Base-by-base conservation (phyloP, 1,139 yeast species). In the Magnusiomyces sp. region DNA sequence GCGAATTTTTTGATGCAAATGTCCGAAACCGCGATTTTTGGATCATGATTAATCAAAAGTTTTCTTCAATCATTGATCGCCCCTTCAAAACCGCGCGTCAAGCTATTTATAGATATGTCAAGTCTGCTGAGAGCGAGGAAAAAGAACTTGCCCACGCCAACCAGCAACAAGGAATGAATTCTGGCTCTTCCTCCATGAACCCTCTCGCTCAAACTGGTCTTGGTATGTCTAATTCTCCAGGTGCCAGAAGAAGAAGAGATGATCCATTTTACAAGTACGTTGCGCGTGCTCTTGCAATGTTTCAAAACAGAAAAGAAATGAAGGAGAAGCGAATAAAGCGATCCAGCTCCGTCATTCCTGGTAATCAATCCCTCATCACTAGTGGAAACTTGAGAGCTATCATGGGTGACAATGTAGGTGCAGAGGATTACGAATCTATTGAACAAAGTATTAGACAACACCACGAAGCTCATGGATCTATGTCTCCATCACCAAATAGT, bases 281-380 rank as follows among this genome's bases (percentile, higher is more conserved):
- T n/a, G 40, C 34, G n/a, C 31, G 40, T 3, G 46, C 46, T 19
- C 40, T 43, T 20, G 10, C 16, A 3, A 43, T 43, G 46, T 43
- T 43, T n/a, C 46, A 43, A 14, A 27, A 34, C 7, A 38, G 46
- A 5, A 43, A 43, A 19, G 46, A 43, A 7, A 43, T 43, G 46
- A 43, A 43, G 40, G 46, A 43, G 33, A 43, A 43, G 19, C 39
- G 46, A n/a, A 43, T 43, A 6, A 43, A 43, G 17, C 39, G 46
- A 3, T 43, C 46, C 2, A 43, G 40, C 29, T 34, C 39, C 17
- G 29, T 40, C 23, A 23, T 23, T 23, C 29, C 29, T 23, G 29
- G 6, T 23, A 23, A 23, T 23, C 29, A 23, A 23, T 23, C 29
- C 4, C 29, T 23, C 29, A 23, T 23, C 29, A 23, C 29, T 23